Percentiles rank a stretch among this genome's conserved stretches.
These are phyloP conservation scores for Blastobotrys americana DNA, from an alignment of 805 yeast genomes.

Conservation along the genomic window DNA sequence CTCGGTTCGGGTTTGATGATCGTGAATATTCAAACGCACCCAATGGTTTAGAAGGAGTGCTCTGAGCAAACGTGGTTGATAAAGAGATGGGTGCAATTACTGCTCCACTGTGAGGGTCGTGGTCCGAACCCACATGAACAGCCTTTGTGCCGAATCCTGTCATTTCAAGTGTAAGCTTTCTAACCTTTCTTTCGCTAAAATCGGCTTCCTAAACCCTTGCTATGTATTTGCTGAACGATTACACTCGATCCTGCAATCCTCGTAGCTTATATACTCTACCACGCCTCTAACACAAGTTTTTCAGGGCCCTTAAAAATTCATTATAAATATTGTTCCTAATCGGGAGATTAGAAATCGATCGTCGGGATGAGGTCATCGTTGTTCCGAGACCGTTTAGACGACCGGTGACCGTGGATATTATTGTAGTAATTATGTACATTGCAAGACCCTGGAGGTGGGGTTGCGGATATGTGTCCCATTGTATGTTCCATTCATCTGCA, in stretches of 20 bases:
- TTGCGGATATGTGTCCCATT: no score
- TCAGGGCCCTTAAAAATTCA: not conserved
- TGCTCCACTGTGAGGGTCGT: slow-evolving; percentile 72
- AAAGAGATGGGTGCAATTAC: slow-evolving; percentile 79
- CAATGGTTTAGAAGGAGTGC: slow-evolving; percentile 66
- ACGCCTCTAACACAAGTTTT: no score
- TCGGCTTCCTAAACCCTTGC: no score
- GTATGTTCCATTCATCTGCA: no score
- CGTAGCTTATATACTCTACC: no score
- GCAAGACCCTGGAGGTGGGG: no score
- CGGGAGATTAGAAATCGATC: not conserved
- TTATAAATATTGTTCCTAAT: not conserved
- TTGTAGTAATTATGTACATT: no score
- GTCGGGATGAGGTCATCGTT: not conserved
- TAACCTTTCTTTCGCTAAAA: no score
- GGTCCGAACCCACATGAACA: slow-evolving; percentile 72
- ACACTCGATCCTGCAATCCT: no score
- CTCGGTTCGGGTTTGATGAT: slow-evolving; percentile 81
- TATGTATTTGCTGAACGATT: no score
- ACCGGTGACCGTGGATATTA: no score
- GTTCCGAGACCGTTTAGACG: not conserved
- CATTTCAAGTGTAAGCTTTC: slow-evolving; percentile 29
- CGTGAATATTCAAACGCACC: slow-evolving; percentile 80
- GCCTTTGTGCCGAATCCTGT: slow-evolving; percentile 68
- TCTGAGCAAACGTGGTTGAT: slow-evolving; percentile 79